A percentile compares a stretch with the other conserved stretches of the same genome.
Conservation (phyloP, 768 basidiomycete species). For the Cystofilobasidium capitatum region DNA sequence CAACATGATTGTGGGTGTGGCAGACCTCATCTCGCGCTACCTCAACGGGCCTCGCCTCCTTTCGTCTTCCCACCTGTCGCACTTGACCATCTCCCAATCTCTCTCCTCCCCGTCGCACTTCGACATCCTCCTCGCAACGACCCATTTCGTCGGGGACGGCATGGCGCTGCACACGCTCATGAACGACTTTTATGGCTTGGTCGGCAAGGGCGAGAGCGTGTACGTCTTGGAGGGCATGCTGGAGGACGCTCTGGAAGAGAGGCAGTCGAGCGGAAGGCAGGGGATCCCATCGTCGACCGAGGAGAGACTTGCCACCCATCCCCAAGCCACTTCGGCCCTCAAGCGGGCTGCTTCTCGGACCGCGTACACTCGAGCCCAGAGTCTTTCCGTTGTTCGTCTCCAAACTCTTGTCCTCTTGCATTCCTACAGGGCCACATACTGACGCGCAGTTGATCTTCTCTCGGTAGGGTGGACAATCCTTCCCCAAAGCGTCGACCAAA, state of each 20-base stretch:
- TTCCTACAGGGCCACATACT: not conserved
- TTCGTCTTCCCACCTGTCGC: constrained; percentile 56
- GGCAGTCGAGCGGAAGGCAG: not conserved
- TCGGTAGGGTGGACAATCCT: constrained; percentile 59
- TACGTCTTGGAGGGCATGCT: not conserved
- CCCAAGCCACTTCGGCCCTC: not conserved
- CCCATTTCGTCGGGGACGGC: constrained; percentile 74
- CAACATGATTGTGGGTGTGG: not conserved
- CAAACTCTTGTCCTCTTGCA: not conserved
- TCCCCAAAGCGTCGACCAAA: constrained; percentile 45
- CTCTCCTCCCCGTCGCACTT: constrained; percentile 36
- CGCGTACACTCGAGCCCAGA: not conserved
- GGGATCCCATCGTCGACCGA: constrained; percentile 38
- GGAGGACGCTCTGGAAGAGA: not conserved
- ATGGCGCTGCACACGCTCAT: constrained; percentile 75
- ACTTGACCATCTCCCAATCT: constrained; percentile 44
- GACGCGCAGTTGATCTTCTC: not conserved
- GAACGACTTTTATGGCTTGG: constrained; percentile 63
- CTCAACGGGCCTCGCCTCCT: constrained; percentile 71
- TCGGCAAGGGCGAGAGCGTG: constrained; percentile 33
- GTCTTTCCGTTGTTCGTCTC: not conserved
- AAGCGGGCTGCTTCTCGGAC: not conserved
- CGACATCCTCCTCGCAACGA: constrained; percentile 61
- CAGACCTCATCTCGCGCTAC: constrained; percentile 52
- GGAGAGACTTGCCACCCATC: constrained; percentile 42